These are phyloP conservation scores for Flueggea neowawraea DNA, from an alignment of 441 rosid species.

Conservation along the genomic window DNA sequence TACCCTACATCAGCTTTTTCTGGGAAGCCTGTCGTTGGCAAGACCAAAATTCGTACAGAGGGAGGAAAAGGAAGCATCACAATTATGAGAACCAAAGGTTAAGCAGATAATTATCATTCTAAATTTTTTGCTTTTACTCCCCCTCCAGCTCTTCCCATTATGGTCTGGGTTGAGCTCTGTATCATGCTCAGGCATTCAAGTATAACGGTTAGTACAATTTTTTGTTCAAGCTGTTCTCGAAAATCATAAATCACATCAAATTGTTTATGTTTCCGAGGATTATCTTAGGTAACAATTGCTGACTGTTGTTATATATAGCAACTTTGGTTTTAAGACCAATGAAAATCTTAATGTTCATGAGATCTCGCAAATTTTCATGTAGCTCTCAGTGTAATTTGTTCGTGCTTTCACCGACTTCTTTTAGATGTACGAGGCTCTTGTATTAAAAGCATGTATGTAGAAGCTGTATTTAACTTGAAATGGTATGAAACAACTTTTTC, in stretches of 20 bases:
- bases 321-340: slow-evolving; percentile 13
- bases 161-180: slow-evolving; percentile 20
- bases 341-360: slow-evolving; percentile 11
- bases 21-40: slow-evolving; percentile 96
- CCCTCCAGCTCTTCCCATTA: neutral
- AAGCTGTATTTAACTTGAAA: slow-evolving; percentile 4
- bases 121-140: too few relatives aligned
- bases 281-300: slow-evolving; percentile 22
- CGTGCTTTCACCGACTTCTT: neutral
- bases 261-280: slow-evolving; percentile 28
- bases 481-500: neutral
- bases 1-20: slow-evolving; percentile 96
- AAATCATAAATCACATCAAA: slow-evolving; percentile 25
- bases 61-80: slow-evolving; percentile 99
- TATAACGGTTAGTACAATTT: neutral
- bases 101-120: slow-evolving; percentile 19
- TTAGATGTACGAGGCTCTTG: neutral
- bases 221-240: slow-evolving; percentile 16
- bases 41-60: slow-evolving; percentile 92
- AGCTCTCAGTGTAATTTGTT: neutral
- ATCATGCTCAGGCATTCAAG: slow-evolving; percentile 19
- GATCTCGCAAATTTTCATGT: neutral
- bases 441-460: slow-evolving; percentile 1
- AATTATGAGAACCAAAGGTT: slow-evolving; percentile 92
- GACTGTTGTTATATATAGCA: neutral